Evolutionary conservation across 129 eudicot genomes (phyloP).

Genomic region (Helichrysum umbraculigerum): DNA sequence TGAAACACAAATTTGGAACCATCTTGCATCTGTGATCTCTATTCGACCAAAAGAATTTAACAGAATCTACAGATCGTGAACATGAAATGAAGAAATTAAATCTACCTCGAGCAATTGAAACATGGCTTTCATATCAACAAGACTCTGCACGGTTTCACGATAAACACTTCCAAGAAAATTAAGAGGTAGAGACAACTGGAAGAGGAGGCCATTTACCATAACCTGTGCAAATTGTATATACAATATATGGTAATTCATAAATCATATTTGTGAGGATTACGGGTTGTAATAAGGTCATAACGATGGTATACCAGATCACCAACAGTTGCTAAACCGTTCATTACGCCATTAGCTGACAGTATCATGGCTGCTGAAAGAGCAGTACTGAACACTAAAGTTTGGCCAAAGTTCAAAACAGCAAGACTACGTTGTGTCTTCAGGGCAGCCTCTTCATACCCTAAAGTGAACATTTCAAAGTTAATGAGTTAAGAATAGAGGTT

Average conservation of each 20-base stretch:
- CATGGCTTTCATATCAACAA: conserved; percentile 95
- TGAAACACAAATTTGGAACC: not conserved
- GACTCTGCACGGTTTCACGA: conserved; percentile 92
- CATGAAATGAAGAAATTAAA: not conserved
- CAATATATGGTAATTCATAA: not conserved
- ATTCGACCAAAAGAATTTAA: not conserved
- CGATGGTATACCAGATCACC: conserved; percentile 80
- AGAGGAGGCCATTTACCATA: conserved; percentile 97
- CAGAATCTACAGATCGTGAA: conserved; percentile 1
- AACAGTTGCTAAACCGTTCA: conserved; percentile 80
- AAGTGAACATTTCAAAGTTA: conserved; percentile 10
- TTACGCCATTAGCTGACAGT: conserved; percentile 69
- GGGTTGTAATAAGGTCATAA: conserved; percentile 4
- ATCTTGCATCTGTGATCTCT: not conserved
- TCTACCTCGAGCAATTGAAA: conserved; percentile 94
- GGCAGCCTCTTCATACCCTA: conserved; percentile 98
- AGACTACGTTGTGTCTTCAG: conserved; percentile 94
- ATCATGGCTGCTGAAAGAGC: conserved; percentile 95
- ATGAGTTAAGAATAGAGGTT: not conserved
- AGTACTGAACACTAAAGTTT: conserved; percentile 72
- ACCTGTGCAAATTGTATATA: conserved; percentile 46
- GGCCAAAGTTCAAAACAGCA: conserved; percentile 92
- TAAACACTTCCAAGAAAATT: conserved; percentile 98
- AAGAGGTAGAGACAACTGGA: conserved; percentile 96
- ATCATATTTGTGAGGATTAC: conserved; percentile 3